phyloP scores from a whole-genome alignment of 768 basidiomycete species.

The Hydnum rufescens region DNA sequence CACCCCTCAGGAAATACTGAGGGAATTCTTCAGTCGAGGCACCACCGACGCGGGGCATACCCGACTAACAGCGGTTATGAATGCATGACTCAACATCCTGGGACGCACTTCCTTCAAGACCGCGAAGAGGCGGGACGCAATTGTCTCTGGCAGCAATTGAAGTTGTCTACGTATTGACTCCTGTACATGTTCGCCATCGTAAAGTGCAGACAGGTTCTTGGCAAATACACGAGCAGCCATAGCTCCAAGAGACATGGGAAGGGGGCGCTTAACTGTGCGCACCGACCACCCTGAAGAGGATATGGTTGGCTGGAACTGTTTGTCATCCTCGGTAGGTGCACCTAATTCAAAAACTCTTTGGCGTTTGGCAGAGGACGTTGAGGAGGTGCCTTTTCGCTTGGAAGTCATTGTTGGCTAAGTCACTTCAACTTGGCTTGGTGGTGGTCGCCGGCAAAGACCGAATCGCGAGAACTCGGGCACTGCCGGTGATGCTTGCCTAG shows the following conservation, averaged over 20 bases:
- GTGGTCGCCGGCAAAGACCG: too few species aligned
- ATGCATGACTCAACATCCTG: constrained; percentile 29
- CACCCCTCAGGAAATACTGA: constrained; percentile 41
- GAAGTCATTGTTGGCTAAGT: too few species aligned
- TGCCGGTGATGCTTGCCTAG: too few species aligned
- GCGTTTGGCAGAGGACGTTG: too few species aligned
- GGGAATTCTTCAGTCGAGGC: background rate
- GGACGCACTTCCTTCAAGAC: constrained; percentile 32
- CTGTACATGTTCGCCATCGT: too few species aligned
- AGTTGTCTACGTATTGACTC: too few species aligned
- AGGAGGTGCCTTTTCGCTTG: too few species aligned
- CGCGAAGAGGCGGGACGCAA: constrained; percentile 32
- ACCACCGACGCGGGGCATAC: background rate
- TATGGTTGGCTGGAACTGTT: background rate
- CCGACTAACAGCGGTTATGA: constrained; percentile 33
- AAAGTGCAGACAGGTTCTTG: background rate
- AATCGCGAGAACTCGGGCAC: too few species aligned
- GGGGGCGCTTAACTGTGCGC: background rate
- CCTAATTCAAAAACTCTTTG: background rate
- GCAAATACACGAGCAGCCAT: background rate
- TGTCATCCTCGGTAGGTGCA: background rate
- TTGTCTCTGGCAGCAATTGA: constrained; percentile 29
- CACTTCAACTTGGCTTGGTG: too few species aligned
- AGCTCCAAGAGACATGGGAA: background rate
- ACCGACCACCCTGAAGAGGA: background rate